Conservation (phyloP, 2,329 filamentous ascomycete species). For the Epichloe sp. region DNA sequence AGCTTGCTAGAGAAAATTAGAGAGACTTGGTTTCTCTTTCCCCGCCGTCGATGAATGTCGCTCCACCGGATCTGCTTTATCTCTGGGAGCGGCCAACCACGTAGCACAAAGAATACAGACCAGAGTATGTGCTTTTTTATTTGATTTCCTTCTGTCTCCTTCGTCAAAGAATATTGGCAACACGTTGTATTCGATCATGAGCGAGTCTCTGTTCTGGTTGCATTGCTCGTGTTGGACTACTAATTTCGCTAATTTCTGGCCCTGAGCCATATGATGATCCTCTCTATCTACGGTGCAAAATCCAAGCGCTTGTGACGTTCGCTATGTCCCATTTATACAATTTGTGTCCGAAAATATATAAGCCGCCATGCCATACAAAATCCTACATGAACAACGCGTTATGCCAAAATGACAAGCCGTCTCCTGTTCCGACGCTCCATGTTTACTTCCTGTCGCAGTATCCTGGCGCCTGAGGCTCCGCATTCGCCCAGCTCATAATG, state of each 20-base stretch:
- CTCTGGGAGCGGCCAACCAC: too few species aligned
- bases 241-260: background rate
- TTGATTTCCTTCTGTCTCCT: background rate
- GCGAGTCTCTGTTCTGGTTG: background rate
- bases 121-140: background rate
- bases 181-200: too few species aligned
- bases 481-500: conserved; percentile 69
- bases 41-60: background rate
- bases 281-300: conserved; percentile 3
- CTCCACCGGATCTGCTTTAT: background rate
- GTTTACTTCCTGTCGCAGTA: conserved; percentile 36
- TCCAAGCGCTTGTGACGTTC: background rate
- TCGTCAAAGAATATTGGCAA: too few species aligned
- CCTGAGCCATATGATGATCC: background rate
- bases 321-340: background rate
- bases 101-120: too few species aligned
- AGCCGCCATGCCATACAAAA: background rate
- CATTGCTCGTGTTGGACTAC: background rate
- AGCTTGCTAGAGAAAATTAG: background rate
- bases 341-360: background rate
- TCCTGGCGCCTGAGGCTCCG: conserved; percentile 33
- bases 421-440: background rate
- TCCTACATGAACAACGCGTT: background rate
- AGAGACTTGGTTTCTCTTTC: too few species aligned
- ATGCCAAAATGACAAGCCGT: background rate